Percentiles rank a stretch among this genome's conserved stretches.
These are phyloP conservation scores for Nicotiana sylvestris DNA, from an alignment of 257 asterid genomes.

Conservation along the genomic window DNA sequence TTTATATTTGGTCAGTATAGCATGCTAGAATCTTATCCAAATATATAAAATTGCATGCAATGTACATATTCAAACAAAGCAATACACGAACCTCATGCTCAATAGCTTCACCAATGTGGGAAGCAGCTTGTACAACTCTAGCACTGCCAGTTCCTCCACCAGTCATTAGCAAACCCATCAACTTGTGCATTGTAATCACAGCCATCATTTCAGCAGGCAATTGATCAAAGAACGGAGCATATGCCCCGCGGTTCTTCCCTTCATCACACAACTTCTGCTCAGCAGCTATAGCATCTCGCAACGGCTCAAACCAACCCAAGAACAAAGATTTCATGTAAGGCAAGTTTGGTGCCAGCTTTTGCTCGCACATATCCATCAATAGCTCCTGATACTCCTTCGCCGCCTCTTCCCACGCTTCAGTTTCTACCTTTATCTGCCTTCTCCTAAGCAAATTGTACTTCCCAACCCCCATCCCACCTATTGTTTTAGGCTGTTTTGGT, in stretches of 20 bases:
- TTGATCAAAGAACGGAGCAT: constrained; percentile 56
- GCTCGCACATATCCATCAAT: constrained; percentile 86
- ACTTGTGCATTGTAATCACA: constrained; percentile 89
- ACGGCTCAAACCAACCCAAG: constrained; percentile 95
- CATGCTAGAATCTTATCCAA: neutral
- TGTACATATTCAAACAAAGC: neutral
- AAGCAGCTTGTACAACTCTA: constrained; percentile 76
- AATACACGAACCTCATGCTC: constrained; percentile 74
- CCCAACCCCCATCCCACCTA: constrained; percentile 65
- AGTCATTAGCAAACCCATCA: constrained; percentile 83
- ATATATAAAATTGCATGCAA: neutral
- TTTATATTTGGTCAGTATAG: neutral
- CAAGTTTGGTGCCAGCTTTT: constrained; percentile 87
- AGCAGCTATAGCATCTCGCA: constrained; percentile 76
- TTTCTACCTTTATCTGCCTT: constrained; percentile 77
- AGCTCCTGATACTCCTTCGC: constrained; percentile 89
- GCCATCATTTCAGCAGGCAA: constrained; percentile 98
- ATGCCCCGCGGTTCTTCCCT: constrained; percentile 44
- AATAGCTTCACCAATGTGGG: constrained; percentile 78
- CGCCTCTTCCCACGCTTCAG: constrained; percentile 90
- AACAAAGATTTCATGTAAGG: constrained; percentile 87
- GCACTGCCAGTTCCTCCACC: constrained; percentile 75
- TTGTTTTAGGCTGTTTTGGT: constrained; percentile 40
- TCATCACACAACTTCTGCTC: constrained; percentile 61
- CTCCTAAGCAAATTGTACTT: constrained; percentile 61